Evolutionary conservation across 306 rosid species (phyloP), one percentile per base, ranked within the genome.

Genomic region (Urtica urens): DNA sequence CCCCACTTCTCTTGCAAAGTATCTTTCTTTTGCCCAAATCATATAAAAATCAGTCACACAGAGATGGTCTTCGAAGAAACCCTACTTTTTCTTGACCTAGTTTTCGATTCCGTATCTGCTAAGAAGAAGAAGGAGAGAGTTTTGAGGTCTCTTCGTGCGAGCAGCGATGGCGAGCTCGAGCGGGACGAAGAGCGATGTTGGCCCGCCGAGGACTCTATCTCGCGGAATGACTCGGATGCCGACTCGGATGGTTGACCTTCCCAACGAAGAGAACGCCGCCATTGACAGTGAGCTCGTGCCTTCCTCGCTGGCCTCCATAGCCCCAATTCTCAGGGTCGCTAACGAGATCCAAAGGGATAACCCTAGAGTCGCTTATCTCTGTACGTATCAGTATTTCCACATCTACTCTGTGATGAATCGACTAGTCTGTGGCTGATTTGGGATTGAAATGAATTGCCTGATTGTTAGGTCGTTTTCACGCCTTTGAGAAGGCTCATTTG

Each of bases 311-410:
- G 72, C 81, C 12, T 30, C 55, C 23, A 64, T 92, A 55, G 83
- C 71, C 13, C 99, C 99, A 5, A 79, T 85, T 47, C 86, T 92
- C 43, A 76, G 99, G 10, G 94, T 84, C 5, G 99, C 99, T 38
- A 69, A 79, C 46, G 99, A 92, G 54, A 77, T 92, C 52, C 83
- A 82, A 52, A 44, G 16, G 24, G 69, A 75, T 1, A 85, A 85
- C 48, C 74, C 75, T 3, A 79, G 99, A 63, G 96, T 85, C 57
- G 96, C 96, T 2, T 82, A 92, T 62, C 96, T 92, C 58, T 92
- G 99, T 92, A 73, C 72, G 82, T 57, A 20, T 21, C 39, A 35
- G 4, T 35, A 10, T 28, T 28, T 28, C 10, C 33, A 28, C 33
- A 4, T 28, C 10, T 28, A 4, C 33, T 10, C 10, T 28, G 4